Conservation (phyloP, 352 stramenopile species). For the Pythium dissotocum region DNA sequence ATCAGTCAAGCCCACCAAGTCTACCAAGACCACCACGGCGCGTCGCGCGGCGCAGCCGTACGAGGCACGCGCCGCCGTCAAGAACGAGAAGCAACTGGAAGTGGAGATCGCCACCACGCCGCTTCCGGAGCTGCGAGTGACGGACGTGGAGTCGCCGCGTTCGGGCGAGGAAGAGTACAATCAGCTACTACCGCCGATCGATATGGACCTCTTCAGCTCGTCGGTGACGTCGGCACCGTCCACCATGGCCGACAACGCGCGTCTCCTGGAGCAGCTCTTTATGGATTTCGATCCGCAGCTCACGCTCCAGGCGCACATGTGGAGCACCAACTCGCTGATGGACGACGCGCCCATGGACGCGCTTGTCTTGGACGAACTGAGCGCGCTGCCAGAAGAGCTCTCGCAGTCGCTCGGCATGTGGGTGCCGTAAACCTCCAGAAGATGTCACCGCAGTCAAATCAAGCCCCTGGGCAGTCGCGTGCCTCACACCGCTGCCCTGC, state of each 20-base stretch:
- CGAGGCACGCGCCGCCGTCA: constrained; percentile 6
- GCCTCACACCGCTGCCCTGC: not conserved
- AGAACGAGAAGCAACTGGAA: constrained; percentile 9
- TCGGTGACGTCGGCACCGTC: constrained; percentile 2
- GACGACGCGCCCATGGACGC: constrained; percentile 6
- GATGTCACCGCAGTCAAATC: not conserved
- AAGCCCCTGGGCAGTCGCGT: not conserved
- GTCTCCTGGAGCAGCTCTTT: constrained; percentile 22
- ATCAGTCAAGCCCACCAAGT: constrained; percentile 7
- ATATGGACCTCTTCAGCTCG: constrained; percentile 19
- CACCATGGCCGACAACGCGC: constrained; percentile 19
- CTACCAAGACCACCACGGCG: constrained; percentile 13
- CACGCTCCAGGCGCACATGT: constrained; percentile 22
- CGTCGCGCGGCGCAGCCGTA: not conserved
- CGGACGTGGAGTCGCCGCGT: constrained; percentile 22
- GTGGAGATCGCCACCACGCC: constrained; percentile 1
- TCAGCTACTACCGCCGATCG: constrained; percentile 14
- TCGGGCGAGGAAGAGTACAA: constrained; percentile 27
- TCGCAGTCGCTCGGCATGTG: constrained; percentile 26
- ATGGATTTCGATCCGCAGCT: constrained; percentile 25
- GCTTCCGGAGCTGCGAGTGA: not conserved
- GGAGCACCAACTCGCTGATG: constrained; percentile 30
- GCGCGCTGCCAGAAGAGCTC: constrained; percentile 26
- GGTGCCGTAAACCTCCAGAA: constrained; percentile 15
- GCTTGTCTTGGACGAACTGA: constrained; percentile 23